Conservation (phyloP, 2,329 filamentous ascomycete species). For the Beauveria varroae region DNA sequence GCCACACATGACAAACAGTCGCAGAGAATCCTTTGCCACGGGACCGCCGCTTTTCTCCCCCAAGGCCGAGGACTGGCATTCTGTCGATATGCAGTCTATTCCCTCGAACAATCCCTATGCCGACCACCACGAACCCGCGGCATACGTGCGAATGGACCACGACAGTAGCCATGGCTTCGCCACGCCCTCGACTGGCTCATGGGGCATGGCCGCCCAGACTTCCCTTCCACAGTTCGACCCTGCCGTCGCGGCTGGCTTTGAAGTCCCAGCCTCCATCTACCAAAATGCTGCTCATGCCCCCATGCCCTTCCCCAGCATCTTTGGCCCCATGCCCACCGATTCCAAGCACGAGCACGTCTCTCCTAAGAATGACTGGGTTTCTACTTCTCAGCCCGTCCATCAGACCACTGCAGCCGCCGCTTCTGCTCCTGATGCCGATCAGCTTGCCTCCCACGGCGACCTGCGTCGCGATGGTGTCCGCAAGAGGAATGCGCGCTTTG, state of each 20-base stretch:
- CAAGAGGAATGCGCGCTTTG: conserved; percentile 98
- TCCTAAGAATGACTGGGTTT: conserved; percentile 52
- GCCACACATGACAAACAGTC: conserved; percentile 53
- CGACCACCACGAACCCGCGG: conserved; percentile 51
- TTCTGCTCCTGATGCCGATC: conserved; percentile 46
- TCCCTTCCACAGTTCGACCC: conserved; percentile 64
- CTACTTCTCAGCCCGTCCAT: conserved; percentile 39
- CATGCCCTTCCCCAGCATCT: conserved; percentile 49
- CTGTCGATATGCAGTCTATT: conserved; percentile 57
- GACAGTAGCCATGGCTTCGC: conserved; percentile 35
- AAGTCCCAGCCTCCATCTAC: conserved; percentile 46
- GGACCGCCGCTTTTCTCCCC: conserved; percentile 53
- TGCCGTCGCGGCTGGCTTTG: conserved; percentile 49
- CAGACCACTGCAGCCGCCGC: conserved; percentile 44
- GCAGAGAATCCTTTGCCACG: conserved; percentile 56
- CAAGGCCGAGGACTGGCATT: conserved; percentile 57
- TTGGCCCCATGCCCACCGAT: conserved; percentile 43
- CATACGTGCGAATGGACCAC: conserved; percentile 59
- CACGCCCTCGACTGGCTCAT: conserved; percentile 25
- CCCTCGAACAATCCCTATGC: conserved; percentile 58
- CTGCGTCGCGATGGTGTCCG: conserved; percentile 79
- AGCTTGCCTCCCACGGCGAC: conserved; percentile 68
- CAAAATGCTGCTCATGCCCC: conserved; percentile 44
- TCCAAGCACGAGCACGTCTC: conserved; percentile 32
- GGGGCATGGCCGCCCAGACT: conserved; percentile 63